Percentiles rank a stretch among this genome's conserved stretches.
These are phyloP conservation scores for Carnegiea gigantea DNA, from an alignment of 179 eudicot species.

Conservation along the genomic window DNA sequence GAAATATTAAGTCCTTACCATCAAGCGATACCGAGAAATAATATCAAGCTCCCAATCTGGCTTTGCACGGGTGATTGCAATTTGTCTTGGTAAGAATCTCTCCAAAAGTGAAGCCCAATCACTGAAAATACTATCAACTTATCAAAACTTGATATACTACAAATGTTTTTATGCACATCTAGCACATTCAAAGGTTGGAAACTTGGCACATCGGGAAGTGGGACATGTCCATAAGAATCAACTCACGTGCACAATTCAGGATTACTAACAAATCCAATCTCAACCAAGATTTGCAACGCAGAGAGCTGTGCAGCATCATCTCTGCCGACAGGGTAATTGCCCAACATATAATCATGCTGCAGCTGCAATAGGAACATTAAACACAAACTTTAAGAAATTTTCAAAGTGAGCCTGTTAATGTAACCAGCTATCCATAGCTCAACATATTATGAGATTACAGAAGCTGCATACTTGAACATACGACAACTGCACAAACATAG, in stretches of 20 bases:
- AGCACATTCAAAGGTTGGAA: background rate
- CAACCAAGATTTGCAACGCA: conserved; percentile 90
- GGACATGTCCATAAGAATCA: conserved; percentile 4
- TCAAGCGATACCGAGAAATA: conserved; percentile 70
- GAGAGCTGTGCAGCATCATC: conserved; percentile 95
- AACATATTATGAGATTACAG: background rate
- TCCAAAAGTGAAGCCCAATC: conserved; percentile 94
- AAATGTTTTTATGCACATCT: background rate
- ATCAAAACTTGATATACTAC: conserved; percentile 11
- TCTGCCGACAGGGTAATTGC: conserved; percentile 97
- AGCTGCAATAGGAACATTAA: conserved; percentile 42
- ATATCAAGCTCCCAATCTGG: conserved; percentile 92
- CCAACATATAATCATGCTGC: conserved; percentile 97
- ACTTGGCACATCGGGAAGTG: background rate
- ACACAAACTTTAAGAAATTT: background rate
- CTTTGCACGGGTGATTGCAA: conserved; percentile 88
- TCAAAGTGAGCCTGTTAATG: background rate
- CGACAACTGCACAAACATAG: conserved; percentile 95
- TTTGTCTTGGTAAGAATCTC: conserved; percentile 91
- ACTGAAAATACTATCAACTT: conserved; percentile 42
- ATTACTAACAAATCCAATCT: conserved; percentile 69
- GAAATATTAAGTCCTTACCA: conserved; percentile 47
- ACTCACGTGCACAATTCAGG: conserved; percentile 87
- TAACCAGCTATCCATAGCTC: background rate
- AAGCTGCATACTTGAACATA: conserved; percentile 77